Percentiles rank a stretch among this genome's conserved stretches.
Evolutionary conservation across 1,284 basidiomycete species (phyloP).

Genomic region (Cerioporus squamosus): DNA sequence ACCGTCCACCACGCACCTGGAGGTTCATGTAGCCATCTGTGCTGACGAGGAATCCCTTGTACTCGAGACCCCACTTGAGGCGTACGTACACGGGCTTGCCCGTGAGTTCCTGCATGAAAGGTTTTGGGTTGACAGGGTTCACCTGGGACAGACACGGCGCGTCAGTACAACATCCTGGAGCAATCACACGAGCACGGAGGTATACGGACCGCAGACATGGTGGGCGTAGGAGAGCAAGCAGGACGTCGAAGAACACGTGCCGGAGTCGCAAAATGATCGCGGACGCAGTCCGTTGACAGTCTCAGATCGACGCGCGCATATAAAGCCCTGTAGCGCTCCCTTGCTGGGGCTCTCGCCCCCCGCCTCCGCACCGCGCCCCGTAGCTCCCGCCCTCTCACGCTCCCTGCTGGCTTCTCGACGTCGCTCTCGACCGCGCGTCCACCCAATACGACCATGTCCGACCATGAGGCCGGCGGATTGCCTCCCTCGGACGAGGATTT

Average conservation of each 20-base stretch:
- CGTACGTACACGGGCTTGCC: slow-evolving; percentile 95
- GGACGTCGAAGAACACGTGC: slow-evolving; percentile 49
- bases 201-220: slow-evolving; percentile 58
- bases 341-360: slow-evolving; percentile 14
- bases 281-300: slow-evolving; percentile 17
- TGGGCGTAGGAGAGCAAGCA: slow-evolving; percentile 38
- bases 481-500: slow-evolving; percentile 84
- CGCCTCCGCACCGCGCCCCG: slow-evolving; percentile 14
- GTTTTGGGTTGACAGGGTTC: slow-evolving; percentile 97
- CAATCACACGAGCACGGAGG: not conserved
- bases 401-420: not conserved
- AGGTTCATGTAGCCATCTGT: slow-evolving; percentile 99
- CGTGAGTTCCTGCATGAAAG: slow-evolving; percentile 97
- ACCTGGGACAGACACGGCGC: slow-evolving; percentile 50
- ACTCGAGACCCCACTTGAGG: slow-evolving; percentile 99
- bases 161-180: slow-evolving; percentile 20
- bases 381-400: slow-evolving; percentile 13
- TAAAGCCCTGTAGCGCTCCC: slow-evolving; percentile 27
- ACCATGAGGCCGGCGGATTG: slow-evolving; percentile 74
- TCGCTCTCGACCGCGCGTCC: too few species aligned
- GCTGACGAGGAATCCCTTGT: slow-evolving; percentile 98
- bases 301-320: slow-evolving; percentile 27
- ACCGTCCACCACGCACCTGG: slow-evolving; percentile 64
- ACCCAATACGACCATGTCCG: slow-evolving; percentile 65
- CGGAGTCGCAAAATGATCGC: slow-evolving; percentile 53